Evolutionary conservation across 306 rosid genomes (phyloP).

Genomic region (Begonia peltatifolia): DNA sequence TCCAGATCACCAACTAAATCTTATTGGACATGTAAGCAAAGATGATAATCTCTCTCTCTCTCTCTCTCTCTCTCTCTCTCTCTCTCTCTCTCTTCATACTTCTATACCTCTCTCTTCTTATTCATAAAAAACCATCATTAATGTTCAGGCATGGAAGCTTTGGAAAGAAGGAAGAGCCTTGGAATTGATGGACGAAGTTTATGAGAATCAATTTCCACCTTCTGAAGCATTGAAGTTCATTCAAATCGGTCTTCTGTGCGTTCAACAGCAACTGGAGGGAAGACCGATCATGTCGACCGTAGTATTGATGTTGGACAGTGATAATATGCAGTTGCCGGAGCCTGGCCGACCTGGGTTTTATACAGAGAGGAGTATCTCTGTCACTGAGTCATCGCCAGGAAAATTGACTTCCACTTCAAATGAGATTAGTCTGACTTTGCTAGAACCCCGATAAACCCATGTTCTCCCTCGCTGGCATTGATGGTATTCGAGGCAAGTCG

Average conservation of each 20-base stretch:
- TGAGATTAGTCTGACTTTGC: slow-evolving; percentile 8
- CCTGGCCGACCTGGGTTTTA: slow-evolving; percentile 21
- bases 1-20: slow-evolving; percentile 14
- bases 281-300: slow-evolving; percentile 23
- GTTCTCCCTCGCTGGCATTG: too few species aligned
- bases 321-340: slow-evolving; percentile 7
- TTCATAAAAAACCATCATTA: neutral
- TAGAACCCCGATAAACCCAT: slow-evolving; percentile 8
- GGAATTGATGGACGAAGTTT: slow-evolving; percentile 11
- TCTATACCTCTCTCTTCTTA: neutral
- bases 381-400: neutral
- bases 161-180: slow-evolving; percentile 11
- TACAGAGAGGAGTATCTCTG: slow-evolving; percentile 1
- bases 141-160: slow-evolving; percentile 12
- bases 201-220: slow-evolving; percentile 2
- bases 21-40: slow-evolving; percentile 18
- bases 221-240: slow-evolving; percentile 14
- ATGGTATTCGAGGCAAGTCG: too few species aligned
- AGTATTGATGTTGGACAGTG: slow-evolving; percentile 13
- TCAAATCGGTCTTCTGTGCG: slow-evolving; percentile 19
- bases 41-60: neutral
- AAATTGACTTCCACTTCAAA: neutral
- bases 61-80: too few species aligned
- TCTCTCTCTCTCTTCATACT: neutral
- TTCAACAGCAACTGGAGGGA: slow-evolving; percentile 15